Evolutionary conservation across 176 grass and related monocot species (phyloP), one percentile per base, ranked within the genome.

Genomic region (Microstegium vimineum): DNA sequence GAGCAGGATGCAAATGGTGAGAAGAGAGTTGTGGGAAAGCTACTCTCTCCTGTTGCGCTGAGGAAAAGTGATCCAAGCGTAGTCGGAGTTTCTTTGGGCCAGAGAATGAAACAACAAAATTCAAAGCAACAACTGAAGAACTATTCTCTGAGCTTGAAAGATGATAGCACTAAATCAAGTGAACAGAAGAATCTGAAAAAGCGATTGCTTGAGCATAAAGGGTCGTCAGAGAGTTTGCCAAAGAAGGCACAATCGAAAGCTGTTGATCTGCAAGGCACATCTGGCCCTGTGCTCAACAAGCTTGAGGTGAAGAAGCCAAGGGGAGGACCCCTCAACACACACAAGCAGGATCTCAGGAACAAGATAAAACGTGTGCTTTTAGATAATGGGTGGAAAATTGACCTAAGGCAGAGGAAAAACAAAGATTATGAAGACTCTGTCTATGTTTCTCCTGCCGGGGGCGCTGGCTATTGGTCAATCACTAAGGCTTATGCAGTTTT

Each of bases 401-500:
- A 97, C 20, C 73, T 93, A 82, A 91, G 91, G 69, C 91, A 49
- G 22, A 89, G 94, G 69, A 92, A 60, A 87, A 82, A 71, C 77
- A 93, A 85, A 83, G 86, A 90, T 75, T 97, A 93, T 52, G 86
- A 97, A 89, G 94, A 93, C 77, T 90, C 94, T 42, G 90, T 97
- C 23, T 97, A 97, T 77, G 84, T 97, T 74, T 93, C 94, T 80
- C 94, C 94, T 42, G 51, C 89, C 63, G 94, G 90, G 73, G 87
- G n/a, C n/a, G n/a, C 46, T 70, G 82, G 87, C 85, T 98, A 98
- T 79, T 98, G 90, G 93, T 98, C 96, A 71, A 98, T 98, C 45
- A 95, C 96, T 69, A 98, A 95, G 62, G 96, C 96, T 88, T 98
- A 98, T 87, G 84, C 66, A 47, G 93, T 89, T 63, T 98, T 83